Percentiles rank a stretch among this genome's conserved stretches.
Conservation (phyloP, 768 basidiomycete species). For the Pleurotus pulmonarius region DNA sequence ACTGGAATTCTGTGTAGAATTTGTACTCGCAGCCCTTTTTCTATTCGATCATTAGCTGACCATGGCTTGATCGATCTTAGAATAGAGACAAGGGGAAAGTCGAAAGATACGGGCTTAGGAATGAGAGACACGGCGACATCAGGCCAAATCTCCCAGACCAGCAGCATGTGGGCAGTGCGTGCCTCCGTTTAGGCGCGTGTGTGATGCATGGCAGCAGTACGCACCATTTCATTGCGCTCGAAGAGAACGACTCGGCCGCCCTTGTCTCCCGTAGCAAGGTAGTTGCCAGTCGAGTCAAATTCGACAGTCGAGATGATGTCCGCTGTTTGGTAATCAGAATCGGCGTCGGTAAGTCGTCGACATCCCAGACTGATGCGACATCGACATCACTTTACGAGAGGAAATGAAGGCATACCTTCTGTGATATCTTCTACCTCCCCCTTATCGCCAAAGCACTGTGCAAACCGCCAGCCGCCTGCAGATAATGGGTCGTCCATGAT, state of each 20-base stretch:
- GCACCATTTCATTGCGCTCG: slow-evolving; percentile 94
- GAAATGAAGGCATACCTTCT: slow-evolving; percentile 62
- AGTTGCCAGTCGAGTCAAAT: slow-evolving; percentile 99
- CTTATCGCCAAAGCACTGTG: slow-evolving; percentile 99
- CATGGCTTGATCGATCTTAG: slow-evolving; percentile 1
- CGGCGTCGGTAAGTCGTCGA: slow-evolving; percentile 3
- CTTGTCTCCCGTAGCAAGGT: slow-evolving; percentile 99
- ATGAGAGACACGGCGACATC: not conserved
- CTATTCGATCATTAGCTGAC: slow-evolving; percentile 33
- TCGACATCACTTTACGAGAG: not conserved
- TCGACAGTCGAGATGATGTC: slow-evolving; percentile 99
- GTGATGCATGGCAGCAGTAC: slow-evolving; percentile 11
- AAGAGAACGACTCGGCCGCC: slow-evolving; percentile 98
- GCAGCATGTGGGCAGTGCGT: slow-evolving; percentile 14
- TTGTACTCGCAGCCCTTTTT: slow-evolving; percentile 99
- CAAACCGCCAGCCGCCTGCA: slow-evolving; percentile 95
- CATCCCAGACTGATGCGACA: slow-evolving; percentile 11
- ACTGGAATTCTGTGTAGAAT: slow-evolving; percentile 99
- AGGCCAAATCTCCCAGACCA: not conserved
- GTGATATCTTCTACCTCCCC: slow-evolving; percentile 99
- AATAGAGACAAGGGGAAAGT: not conserved
- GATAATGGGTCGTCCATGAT: slow-evolving; percentile 83
- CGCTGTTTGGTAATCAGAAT: slow-evolving; percentile 46
- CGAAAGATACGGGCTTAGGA: not conserved
- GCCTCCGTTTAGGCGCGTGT: slow-evolving; percentile 7